Evolutionary conservation across 179 eudicot species (phyloP).

Genomic region (Gypsophila paniculata): DNA sequence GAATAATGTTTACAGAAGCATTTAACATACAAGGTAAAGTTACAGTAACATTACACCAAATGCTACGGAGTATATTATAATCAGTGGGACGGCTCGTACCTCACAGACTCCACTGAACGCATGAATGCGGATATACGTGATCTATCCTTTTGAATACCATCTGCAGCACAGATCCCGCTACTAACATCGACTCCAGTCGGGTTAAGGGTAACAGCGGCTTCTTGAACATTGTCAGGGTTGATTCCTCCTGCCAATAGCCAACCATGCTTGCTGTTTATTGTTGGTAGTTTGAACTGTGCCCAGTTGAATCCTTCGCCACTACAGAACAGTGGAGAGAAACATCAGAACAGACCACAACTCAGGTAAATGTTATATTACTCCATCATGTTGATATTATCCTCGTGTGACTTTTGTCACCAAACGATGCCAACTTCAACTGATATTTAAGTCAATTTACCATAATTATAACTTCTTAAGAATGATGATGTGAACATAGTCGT

Average conservation of each 20-base stretch:
- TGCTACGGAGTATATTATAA: not conserved
- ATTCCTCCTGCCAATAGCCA: conserved; percentile 97
- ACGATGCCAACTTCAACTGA: not conserved
- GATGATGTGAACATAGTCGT: too few species aligned
- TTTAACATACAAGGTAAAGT: not conserved
- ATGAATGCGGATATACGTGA: conserved; percentile 58
- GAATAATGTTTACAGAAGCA: not conserved
- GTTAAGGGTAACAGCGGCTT: conserved; percentile 57
- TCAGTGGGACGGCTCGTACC: conserved; percentile 14
- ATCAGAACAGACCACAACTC: not conserved
- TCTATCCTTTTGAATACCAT: conserved; percentile 71
- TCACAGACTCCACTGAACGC: conserved; percentile 55
- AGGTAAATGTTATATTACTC: not conserved
- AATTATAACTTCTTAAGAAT: not conserved
- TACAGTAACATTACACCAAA: not conserved
- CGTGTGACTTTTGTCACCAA: too few species aligned
- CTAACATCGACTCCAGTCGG: conserved; percentile 88
- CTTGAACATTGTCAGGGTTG: conserved; percentile 61
- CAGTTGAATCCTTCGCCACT: conserved; percentile 91
- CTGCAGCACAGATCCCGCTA: conserved; percentile 82
- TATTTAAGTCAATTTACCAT: not conserved
- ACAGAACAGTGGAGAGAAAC: conserved; percentile 21
- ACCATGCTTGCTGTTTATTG: conserved; percentile 64
- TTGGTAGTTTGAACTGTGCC: conserved; percentile 70
- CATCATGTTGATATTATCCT: too few species aligned